A percentile compares a stretch with the other conserved stretches of the same genome.
Evolutionary conservation across 352 stramenopile genomes (phyloP).

Genomic region (Globisporangium acanthophoron): DNA sequence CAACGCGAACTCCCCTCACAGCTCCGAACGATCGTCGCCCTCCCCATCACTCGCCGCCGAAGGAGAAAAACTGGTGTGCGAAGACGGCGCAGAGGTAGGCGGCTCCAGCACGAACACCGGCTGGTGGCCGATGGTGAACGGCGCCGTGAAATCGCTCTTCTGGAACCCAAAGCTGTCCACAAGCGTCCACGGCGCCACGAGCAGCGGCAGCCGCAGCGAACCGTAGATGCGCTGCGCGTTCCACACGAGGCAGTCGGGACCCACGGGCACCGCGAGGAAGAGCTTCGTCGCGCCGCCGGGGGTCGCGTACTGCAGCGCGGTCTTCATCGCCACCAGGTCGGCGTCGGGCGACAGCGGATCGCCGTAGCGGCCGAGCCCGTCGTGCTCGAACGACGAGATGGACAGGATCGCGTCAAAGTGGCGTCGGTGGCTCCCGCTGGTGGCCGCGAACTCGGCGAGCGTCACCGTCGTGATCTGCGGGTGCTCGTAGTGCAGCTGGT

Average conservation of each 20-base stretch:
- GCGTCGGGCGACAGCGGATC: slow-evolving; percentile 51
- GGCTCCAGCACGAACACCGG: slow-evolving; percentile 31
- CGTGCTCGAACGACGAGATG: slow-evolving; percentile 54
- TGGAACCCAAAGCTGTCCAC: slow-evolving; percentile 26
- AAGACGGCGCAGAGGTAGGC: not conserved
- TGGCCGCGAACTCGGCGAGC: slow-evolving; percentile 22
- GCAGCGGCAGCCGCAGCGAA: slow-evolving; percentile 32
- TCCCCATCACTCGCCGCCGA: not conserved
- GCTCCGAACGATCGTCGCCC: not conserved
- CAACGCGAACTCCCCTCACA: not conserved
- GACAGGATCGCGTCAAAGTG: slow-evolving; percentile 29
- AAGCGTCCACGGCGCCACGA: slow-evolving; percentile 34
- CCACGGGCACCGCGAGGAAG: slow-evolving; percentile 43
- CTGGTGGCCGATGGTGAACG: slow-evolving; percentile 24
- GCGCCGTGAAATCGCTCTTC: slow-evolving; percentile 27
- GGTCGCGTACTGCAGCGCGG: slow-evolving; percentile 19
- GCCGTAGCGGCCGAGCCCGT: slow-evolving; percentile 65
- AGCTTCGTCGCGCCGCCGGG: slow-evolving; percentile 16
- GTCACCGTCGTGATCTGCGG: slow-evolving; percentile 27
- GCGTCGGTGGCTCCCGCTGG: not conserved
- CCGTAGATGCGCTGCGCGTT: slow-evolving; percentile 59
- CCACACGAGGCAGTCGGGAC: slow-evolving; percentile 42
- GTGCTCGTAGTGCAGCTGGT: slow-evolving; percentile 27
- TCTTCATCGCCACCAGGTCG: slow-evolving; percentile 48
- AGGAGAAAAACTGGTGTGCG: not conserved